Conservation (phyloP, 352 stramenopile genomes). For the Globisporangium polare region DNA sequence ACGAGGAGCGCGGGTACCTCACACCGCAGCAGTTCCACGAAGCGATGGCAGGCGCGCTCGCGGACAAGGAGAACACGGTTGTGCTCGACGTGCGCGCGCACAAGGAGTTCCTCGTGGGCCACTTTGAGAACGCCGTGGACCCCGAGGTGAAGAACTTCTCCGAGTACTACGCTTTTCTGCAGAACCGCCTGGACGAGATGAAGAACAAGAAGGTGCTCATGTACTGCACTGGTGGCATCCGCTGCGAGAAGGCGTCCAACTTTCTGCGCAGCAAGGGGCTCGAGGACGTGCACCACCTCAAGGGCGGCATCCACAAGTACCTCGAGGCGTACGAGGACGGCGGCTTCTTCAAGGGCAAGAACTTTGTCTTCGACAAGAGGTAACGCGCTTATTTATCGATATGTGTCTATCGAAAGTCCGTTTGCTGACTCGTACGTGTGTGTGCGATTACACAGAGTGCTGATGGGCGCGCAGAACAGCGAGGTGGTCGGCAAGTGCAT, state of each 20-base stretch:
- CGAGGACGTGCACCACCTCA: slow-evolving; percentile 59
- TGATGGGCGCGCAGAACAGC: slow-evolving; percentile 54
- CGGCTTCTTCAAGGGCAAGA: slow-evolving; percentile 70
- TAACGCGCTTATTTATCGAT: slow-evolving; percentile 14
- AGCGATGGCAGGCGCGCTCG: slow-evolving; percentile 38
- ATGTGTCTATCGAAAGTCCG: background rate
- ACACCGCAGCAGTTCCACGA: slow-evolving; percentile 77
- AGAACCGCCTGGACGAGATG: slow-evolving; percentile 54
- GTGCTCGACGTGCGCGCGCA: slow-evolving; percentile 61
- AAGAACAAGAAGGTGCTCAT: slow-evolving; percentile 75
- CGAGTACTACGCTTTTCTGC: slow-evolving; percentile 67
- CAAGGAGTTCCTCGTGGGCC: slow-evolving; percentile 66
- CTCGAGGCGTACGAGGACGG: slow-evolving; percentile 56
- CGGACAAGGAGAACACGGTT: slow-evolving; percentile 42
- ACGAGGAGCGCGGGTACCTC: slow-evolving; percentile 60
- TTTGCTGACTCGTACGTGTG: background rate
- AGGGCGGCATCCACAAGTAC: slow-evolving; percentile 78
- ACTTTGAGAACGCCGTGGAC: slow-evolving; percentile 66
- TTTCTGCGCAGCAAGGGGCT: slow-evolving; percentile 57
- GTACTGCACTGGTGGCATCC: slow-evolving; percentile 78
- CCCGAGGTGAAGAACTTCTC: slow-evolving; percentile 73
- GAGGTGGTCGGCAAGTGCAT: slow-evolving; percentile 74
- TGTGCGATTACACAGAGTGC: slow-evolving; percentile 24
- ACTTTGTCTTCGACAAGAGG: slow-evolving; percentile 81
- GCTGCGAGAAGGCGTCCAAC: slow-evolving; percentile 72